A percentile compares a stretch with the other conserved stretches of the same genome.
phyloP scores from a whole-genome alignment of 2,329 filamentous ascomycete species.

The Helotiales sp. region DNA sequence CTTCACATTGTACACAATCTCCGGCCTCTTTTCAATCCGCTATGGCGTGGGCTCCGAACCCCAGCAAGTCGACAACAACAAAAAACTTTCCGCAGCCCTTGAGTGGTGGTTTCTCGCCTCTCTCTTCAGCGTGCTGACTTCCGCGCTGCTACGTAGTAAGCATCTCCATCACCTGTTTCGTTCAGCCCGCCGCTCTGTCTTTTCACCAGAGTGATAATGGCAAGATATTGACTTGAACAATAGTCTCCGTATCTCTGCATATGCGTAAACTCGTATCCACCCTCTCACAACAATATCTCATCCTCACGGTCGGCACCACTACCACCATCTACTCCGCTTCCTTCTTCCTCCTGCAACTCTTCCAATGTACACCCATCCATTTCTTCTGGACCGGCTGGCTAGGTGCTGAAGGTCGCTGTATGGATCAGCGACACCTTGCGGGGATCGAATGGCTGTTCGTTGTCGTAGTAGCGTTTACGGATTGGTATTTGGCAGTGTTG shows the following conservation, averaged over 20 bases:
- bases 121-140: slow-evolving; percentile 40
- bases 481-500: slow-evolving; percentile 50
- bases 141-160: slow-evolving; percentile 41
- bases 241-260: slow-evolving; percentile 39
- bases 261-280: slow-evolving; percentile 29
- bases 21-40: slow-evolving; percentile 1
- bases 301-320: slow-evolving; percentile 38
- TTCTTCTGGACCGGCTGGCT: slow-evolving; percentile 49
- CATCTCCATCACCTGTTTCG: too few relatives aligned
- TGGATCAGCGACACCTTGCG: slow-evolving; percentile 42
- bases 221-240: too few relatives aligned
- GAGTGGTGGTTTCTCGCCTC: slow-evolving; percentile 15
- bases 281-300: slow-evolving; percentile 1
- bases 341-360: slow-evolving; percentile 47
- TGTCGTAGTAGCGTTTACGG: slow-evolving; percentile 43
- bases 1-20: slow-evolving; percentile 1
- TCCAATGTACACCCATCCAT: slow-evolving; percentile 49
- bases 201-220: too few relatives aligned
- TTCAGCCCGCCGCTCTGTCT: too few relatives aligned
- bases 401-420: slow-evolving; percentile 40
- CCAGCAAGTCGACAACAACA: not conserved
- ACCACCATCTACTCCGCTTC: slow-evolving; percentile 37
- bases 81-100: not conserved
- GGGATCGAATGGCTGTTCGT: slow-evolving; percentile 46
- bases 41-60: slow-evolving; percentile 4